Conservation (phyloP, 805 yeast species). For the Suhomyces sp. region DNA sequence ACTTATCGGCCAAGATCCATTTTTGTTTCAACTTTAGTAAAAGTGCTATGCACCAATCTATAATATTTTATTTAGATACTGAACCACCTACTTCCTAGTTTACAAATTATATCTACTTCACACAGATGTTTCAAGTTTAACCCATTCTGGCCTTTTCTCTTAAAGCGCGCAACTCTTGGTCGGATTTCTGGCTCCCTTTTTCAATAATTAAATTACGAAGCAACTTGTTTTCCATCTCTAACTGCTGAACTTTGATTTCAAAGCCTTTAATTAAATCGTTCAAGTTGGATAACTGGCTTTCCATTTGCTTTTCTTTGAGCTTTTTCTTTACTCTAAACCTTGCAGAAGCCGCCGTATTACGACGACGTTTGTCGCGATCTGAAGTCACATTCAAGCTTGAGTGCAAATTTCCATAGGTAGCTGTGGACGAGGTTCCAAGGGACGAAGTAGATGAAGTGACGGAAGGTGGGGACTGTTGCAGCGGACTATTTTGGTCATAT, state of each 20-base stretch:
- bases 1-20: no score
- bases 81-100: no score
- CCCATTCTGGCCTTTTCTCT: conserved; percentile 27
- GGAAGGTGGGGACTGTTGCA: conserved; percentile 9
- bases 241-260: conserved; percentile 46
- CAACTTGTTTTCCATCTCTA: conserved; percentile 62
- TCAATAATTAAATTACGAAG: conserved; percentile 53
- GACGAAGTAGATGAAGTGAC: conserved; percentile 2
- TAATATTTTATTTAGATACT: no score
- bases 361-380: conserved; percentile 49
- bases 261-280: conserved; percentile 44
- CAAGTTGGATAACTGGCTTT: conserved; percentile 41
- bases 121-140: no score
- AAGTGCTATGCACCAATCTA: no score
- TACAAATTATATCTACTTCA: no score
- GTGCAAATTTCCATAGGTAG: background rate
- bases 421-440: background rate
- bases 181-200: conserved; percentile 44
- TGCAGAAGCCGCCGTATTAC: conserved; percentile 67
- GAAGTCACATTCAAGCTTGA: conserved; percentile 8
- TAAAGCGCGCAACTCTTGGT: conserved; percentile 34
- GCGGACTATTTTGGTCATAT: conserved; percentile 8
- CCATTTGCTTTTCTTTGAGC: conserved; percentile 58
- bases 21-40: no score
- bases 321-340: conserved; percentile 63